These are phyloP conservation scores for Trebouxia sp. DNA, from an alignment of 139 green algal species.

Conservation along the genomic window DNA sequence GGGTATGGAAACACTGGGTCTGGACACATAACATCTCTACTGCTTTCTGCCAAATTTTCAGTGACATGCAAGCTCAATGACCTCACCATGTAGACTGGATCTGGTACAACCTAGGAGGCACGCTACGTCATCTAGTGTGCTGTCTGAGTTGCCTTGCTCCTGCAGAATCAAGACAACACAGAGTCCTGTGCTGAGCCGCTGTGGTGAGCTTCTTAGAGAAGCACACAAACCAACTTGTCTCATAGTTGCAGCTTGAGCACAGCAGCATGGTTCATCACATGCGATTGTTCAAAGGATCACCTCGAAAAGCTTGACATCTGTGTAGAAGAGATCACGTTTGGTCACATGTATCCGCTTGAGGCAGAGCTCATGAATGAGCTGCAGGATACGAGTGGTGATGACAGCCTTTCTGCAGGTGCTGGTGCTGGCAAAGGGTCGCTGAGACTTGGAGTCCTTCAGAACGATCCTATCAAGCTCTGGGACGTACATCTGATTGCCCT, in stretches of 20 bases:
- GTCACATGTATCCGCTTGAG: slow-evolving; percentile 75
- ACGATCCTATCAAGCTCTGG: slow-evolving; percentile 93
- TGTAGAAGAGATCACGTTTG: slow-evolving; percentile 98
- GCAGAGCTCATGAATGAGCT: slow-evolving; percentile 85
- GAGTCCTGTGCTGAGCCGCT: not conserved
- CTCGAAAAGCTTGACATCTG: slow-evolving; percentile 97
- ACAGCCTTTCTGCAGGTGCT: slow-evolving; percentile 78
- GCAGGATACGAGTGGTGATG: slow-evolving; percentile 89
- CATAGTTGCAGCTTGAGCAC: no score
- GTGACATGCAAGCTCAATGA: no score
- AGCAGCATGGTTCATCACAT: no score
- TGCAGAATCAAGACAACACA: slow-evolving; percentile 41
- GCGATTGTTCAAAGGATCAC: slow-evolving; percentile 30
- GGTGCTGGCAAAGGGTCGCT: slow-evolving; percentile 80
- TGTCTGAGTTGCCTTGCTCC: slow-evolving; percentile 85
- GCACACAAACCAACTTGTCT: not conserved
- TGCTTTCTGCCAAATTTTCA: no score
- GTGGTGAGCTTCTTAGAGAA: not conserved
- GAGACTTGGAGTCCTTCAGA: slow-evolving; percentile 73
- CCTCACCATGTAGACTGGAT: slow-evolving; percentile 83
- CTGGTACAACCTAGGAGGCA: slow-evolving; percentile 97
- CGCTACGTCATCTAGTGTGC: slow-evolving; percentile 89
- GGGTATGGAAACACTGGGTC: no score
- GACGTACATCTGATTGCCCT: slow-evolving; percentile 80
- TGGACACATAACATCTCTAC: no score